A percentile compares a stretch with the other conserved stretches of the same genome.
These are phyloP conservation scores for Vitis labrusca DNA, from an alignment of 164 flowering plant species.

Conservation along the genomic window DNA sequence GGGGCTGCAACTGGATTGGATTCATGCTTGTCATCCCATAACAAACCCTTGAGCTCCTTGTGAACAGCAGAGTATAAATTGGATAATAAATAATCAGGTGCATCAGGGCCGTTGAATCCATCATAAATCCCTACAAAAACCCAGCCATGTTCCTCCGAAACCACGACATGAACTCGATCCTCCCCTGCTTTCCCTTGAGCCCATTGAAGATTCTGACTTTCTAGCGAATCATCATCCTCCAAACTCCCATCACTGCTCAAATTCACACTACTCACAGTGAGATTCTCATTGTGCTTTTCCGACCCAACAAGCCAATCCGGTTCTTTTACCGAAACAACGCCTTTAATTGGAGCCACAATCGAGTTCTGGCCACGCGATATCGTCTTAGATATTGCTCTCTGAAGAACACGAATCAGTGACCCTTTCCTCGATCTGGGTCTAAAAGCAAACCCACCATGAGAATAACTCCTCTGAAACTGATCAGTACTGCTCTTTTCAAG, in stretches of 20 bases:
- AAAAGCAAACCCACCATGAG: conserved; percentile 40
- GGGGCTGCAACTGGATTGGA: not conserved
- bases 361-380: conserved; percentile 49
- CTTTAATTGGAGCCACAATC: conserved; percentile 58
- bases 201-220: conserved; percentile 64
- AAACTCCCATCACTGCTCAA: conserved; percentile 63
- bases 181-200: conserved; percentile 79
- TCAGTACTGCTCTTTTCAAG: conserved; percentile 31
- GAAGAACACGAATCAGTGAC: conserved; percentile 36
- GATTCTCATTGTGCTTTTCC: conserved; percentile 29
- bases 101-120: conserved; percentile 73
- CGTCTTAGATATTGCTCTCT: conserved; percentile 48
- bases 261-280: conserved; percentile 40
- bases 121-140: conserved; percentile 66
- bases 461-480: conserved; percentile 51
- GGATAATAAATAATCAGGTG: conserved; percentile 57
- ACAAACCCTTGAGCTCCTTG: conserved; percentile 54
- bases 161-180: conserved; percentile 61
- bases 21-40: conserved; percentile 49
- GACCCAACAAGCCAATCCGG: conserved; percentile 40
- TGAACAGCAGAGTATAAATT: conserved; percentile 55
- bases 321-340: conserved; percentile 27
- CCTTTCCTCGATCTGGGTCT: conserved; percentile 34
- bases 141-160: conserved; percentile 67
- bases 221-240: conserved; percentile 54